Percentiles rank a stretch among this genome's conserved stretches.
Conservation (phyloP, 1,284 basidiomycete genomes). For the Lignosus rhinocerotis region DNA sequence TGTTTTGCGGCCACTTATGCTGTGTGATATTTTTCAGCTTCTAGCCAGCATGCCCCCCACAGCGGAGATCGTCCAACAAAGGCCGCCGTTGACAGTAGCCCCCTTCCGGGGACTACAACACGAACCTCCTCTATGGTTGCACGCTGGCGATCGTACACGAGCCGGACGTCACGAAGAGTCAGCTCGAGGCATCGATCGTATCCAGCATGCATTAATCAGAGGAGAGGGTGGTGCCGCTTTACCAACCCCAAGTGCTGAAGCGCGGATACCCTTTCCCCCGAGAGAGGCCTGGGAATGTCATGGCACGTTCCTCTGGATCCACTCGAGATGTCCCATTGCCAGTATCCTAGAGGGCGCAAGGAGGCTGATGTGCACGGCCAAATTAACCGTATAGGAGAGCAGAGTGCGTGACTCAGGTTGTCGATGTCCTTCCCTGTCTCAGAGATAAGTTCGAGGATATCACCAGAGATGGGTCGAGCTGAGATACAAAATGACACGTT, state of each 20-base stretch:
- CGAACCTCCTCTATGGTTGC: slow-evolving; percentile 63
- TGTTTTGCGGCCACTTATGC: slow-evolving; percentile 64
- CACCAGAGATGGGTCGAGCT: slow-evolving; percentile 82
- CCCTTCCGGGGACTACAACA: slow-evolving; percentile 50
- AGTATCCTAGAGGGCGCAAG: background rate
- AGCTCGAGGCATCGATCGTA: slow-evolving; percentile 67
- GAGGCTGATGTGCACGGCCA: slow-evolving; percentile 9
- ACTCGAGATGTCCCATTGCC: slow-evolving; percentile 39
- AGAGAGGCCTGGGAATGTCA: slow-evolving; percentile 59
- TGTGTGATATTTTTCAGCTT: slow-evolving; percentile 56
- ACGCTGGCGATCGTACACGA: slow-evolving; percentile 74
- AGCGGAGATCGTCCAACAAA: slow-evolving; percentile 58
- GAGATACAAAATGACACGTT: slow-evolving; percentile 64
- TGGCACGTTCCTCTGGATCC: slow-evolving; percentile 77
- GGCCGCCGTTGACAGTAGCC: slow-evolving; percentile 53
- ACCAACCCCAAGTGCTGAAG: slow-evolving; percentile 64
- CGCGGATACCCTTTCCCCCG: slow-evolving; percentile 72
- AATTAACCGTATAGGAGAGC: slow-evolving; percentile 44
- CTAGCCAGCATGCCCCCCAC: slow-evolving; percentile 52
- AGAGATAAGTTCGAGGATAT: slow-evolving; percentile 34
- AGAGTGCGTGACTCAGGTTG: slow-evolving; percentile 37
- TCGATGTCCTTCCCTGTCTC: background rate
- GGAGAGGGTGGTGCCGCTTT: slow-evolving; percentile 67
- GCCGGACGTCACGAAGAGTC: slow-evolving; percentile 48
- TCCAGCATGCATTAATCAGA: slow-evolving; percentile 76